Evolutionary conservation across 2,329 filamentous ascomycete genomes (phyloP).

Genomic region (Ambrosiella beaveri): DNA sequence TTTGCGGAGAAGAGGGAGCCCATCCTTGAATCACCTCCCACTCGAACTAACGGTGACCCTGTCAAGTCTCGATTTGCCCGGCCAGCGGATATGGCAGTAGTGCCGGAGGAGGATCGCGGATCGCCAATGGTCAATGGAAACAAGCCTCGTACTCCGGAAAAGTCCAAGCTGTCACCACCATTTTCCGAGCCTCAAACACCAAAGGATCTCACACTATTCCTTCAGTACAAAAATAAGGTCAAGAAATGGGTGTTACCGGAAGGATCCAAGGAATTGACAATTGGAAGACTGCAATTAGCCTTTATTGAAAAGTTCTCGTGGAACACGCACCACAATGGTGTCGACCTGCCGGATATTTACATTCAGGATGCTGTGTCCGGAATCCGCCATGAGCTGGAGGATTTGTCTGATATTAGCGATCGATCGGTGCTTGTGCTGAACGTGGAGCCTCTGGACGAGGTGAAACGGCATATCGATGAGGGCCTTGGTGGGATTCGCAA

Average conservation of each 20-base stretch:
- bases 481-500: conserved; percentile 64
- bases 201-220: conserved; percentile 81
- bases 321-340: conserved; percentile 90
- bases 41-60: not conserved
- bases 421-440: conserved; percentile 89
- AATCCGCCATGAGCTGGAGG: conserved; percentile 90
- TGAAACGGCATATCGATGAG: conserved; percentile 91
- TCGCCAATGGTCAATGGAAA: conserved; percentile 1
- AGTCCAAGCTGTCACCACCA: conserved; percentile 28
- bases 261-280: conserved; percentile 66
- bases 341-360: conserved; percentile 89
- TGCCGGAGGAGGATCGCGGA: not conserved
- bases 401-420: conserved; percentile 84
- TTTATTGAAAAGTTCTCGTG: conserved; percentile 99
- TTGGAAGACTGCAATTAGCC: conserved; percentile 76
- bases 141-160: conserved; percentile 13
- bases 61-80: conserved; percentile 6
- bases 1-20: conserved; percentile 11
- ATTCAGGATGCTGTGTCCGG: conserved; percentile 92
- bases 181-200: conserved; percentile 45
- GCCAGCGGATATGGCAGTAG: not conserved
- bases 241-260: conserved; percentile 87
- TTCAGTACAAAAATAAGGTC: conserved; percentile 93
- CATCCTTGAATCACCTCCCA: not conserved
- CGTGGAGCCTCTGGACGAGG: conserved; percentile 81